Conservation (phyloP, 2,329 filamentous ascomycete genomes). For the Emergomyces pasteurianus region DNA sequence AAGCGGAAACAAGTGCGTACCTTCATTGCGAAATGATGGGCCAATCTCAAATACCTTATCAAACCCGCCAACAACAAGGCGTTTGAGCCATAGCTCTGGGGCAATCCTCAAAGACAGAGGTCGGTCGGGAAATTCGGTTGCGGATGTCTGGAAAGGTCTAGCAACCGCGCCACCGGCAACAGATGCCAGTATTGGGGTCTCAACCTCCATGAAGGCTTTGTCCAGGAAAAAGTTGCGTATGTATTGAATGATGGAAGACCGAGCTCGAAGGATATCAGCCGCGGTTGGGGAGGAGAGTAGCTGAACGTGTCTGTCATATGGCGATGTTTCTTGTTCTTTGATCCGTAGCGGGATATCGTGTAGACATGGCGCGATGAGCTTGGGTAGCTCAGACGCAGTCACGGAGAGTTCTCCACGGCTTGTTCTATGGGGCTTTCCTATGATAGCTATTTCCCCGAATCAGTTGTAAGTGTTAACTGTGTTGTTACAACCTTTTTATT, state of each 20-base stretch:
- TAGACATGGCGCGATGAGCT: conserved; percentile 63
- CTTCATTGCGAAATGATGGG: conserved; percentile 85
- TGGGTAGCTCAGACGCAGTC: conserved; percentile 54
- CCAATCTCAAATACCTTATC: conserved; percentile 89
- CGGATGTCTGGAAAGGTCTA: conserved; percentile 68
- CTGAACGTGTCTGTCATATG: conserved; percentile 72
- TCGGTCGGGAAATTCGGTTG: conserved; percentile 62
- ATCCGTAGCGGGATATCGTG: conserved; percentile 65
- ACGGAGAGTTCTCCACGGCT: conserved; percentile 65
- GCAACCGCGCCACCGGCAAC: conserved; percentile 79
- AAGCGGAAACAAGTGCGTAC: conserved; percentile 24
- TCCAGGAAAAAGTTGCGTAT: conserved; percentile 63
- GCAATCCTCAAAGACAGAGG: conserved; percentile 74
- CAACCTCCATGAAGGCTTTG: conserved; percentile 70
- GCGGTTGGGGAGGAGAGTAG: conserved; percentile 62
- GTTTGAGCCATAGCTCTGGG: conserved; percentile 89
- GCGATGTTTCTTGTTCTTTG: conserved; percentile 57
- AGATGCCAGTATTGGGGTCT: conserved; percentile 75
- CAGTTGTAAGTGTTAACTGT: background rate
- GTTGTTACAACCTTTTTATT: background rate
- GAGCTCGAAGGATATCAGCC: conserved; percentile 58
- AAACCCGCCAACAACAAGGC: conserved; percentile 77
- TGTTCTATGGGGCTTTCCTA: conserved; percentile 58
- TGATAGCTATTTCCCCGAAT: conserved; percentile 42
- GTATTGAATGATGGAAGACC: conserved; percentile 60